A percentile compares a stretch with the other conserved stretches of the same genome.
Conservation (phyloP, 2,329 filamentous ascomycete genomes). For the Periglandula ipomoeae region DNA sequence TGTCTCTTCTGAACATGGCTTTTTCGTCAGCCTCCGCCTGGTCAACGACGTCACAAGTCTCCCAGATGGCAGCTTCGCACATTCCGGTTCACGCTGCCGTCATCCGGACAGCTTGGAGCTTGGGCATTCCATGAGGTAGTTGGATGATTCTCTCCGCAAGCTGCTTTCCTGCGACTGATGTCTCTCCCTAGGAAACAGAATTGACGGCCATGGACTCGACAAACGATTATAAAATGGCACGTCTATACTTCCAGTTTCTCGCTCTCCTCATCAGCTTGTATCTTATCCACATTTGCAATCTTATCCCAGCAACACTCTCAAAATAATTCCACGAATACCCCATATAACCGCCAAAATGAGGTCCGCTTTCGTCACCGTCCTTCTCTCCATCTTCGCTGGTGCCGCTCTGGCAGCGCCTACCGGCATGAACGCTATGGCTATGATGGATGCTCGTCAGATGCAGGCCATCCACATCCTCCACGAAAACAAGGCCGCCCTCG, state of each 20-base stretch:
- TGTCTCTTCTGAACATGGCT: slow-evolving; percentile 12
- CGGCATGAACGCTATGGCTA: background rate
- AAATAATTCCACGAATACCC: too few species aligned
- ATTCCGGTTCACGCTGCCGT: background rate
- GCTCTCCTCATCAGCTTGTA: background rate
- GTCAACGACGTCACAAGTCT: background rate
- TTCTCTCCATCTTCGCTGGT: slow-evolving; percentile 6
- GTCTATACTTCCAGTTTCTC: background rate
- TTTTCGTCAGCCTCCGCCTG: too few species aligned
- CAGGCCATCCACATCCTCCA: slow-evolving; percentile 4
- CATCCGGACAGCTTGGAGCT: background rate
- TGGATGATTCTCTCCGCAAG: background rate
- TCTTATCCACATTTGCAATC: too few species aligned
- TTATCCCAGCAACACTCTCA: too few species aligned
- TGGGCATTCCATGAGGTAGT: background rate
- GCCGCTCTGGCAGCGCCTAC: slow-evolving; percentile 3
- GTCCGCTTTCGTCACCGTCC: background rate
- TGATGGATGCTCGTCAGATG: slow-evolving; percentile 4
- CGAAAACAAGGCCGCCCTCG: slow-evolving; percentile 2
- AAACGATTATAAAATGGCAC: background rate
- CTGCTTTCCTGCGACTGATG: too few species aligned
- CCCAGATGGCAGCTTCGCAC: background rate
- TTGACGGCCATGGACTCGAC: background rate
- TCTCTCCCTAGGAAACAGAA: too few species aligned
- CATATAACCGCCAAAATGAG: slow-evolving; percentile 7